phyloP scores from a whole-genome alignment of 2,329 filamentous ascomycete species.

The Fusarium chuoi region DNA sequence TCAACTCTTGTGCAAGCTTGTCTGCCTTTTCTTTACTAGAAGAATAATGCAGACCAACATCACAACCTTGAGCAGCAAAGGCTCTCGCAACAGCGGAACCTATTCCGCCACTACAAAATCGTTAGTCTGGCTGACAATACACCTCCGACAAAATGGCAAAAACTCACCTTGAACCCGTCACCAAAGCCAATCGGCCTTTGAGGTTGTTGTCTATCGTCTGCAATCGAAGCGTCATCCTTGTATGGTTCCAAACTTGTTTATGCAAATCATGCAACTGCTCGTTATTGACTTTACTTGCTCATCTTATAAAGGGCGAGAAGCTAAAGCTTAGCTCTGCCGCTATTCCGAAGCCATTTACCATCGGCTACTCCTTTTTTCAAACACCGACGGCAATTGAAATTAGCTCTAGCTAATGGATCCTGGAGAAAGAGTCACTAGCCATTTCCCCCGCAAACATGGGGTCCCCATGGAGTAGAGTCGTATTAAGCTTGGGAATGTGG shows the following conservation, averaged over 20 bases:
- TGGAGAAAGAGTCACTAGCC: neutral
- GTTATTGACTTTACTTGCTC: neutral
- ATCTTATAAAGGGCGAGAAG: constrained; percentile 4
- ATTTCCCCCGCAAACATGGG: constrained; percentile 23
- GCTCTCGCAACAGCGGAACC: constrained; percentile 47
- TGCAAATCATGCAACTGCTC: neutral
- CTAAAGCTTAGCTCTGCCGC: constrained; percentile 2
- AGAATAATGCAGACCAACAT: constrained; percentile 49
- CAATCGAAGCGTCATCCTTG: constrained; percentile 9
- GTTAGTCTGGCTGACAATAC: constrained; percentile 4
- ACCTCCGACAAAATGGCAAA: neutral
- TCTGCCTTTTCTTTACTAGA: constrained; percentile 49
- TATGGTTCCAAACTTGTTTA: neutral
- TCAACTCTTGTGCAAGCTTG: constrained; percentile 39
- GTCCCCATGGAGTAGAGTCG: constrained; percentile 14
- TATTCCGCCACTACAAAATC: constrained; percentile 47
- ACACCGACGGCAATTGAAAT: constrained; percentile 22
- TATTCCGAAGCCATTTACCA: neutral
- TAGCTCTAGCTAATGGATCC: neutral
- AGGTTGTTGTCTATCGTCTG: constrained; percentile 24
- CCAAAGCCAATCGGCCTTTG: constrained; percentile 32
- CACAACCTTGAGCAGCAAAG: constrained; percentile 50
- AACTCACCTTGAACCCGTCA: constrained; percentile 32
- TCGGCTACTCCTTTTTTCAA: constrained; percentile 1
- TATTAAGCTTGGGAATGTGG: neutral